These are phyloP conservation scores for Cephaloascus fragrans DNA, from an alignment of 805 yeast species.

Conservation along the genomic window DNA sequence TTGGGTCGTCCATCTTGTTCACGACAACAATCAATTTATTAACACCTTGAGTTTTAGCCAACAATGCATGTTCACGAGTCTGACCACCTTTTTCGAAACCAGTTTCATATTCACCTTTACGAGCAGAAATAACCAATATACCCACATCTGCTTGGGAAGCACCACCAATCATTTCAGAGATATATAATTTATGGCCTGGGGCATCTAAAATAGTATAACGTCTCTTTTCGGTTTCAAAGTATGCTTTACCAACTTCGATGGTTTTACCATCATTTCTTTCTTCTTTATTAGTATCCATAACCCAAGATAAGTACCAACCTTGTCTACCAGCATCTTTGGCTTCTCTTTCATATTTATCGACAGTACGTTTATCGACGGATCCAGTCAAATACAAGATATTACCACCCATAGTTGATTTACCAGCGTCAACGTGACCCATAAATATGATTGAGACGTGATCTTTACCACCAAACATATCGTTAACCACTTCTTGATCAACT, in stretches of 20 bases:
- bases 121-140: conserved; percentile 90
- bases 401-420: conserved; percentile 99
- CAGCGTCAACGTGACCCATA: conserved; percentile 99
- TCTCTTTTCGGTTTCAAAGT: conserved; percentile 95
- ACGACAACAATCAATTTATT: conserved; percentile 80
- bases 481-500: conserved; percentile 79
- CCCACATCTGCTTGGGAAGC: conserved; percentile 99
- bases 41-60: conserved; percentile 86
- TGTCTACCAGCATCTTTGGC: conserved; percentile 99
- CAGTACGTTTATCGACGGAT: conserved; percentile 96
- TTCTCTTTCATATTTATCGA: conserved; percentile 95
- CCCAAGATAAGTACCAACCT: conserved; percentile 99
- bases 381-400: conserved; percentile 88
- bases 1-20: conserved; percentile 98
- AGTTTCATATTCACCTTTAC: conserved; percentile 99
- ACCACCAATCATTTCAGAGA: conserved; percentile 99
- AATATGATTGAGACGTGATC: conserved; percentile 95
- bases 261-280: conserved; percentile 99
- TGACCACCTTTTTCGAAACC: conserved; percentile 99
- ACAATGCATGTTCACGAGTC: conserved; percentile 94
- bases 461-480: conserved; percentile 93
- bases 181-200: conserved; percentile 99
- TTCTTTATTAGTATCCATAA: conserved; percentile 98
- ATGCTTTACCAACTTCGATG: conserved; percentile 96
- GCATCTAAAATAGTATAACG: conserved; percentile 98